Evolutionary conservation across 78 protist genomes (phyloP), one percentile per base, ranked within the genome.

Genomic region (Dictyostelium discoideum): DNA sequence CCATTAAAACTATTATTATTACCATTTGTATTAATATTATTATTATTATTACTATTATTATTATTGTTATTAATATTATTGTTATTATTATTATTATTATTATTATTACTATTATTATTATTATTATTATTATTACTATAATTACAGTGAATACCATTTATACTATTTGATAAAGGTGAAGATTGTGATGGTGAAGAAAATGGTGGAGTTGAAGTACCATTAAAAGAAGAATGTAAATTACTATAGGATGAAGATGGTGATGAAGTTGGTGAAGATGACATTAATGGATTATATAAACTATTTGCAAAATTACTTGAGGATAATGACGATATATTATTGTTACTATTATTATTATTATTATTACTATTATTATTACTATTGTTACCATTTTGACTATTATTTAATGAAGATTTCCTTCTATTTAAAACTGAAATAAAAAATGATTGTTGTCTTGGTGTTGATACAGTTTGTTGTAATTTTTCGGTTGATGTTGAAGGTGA

Each of bases 381-480:
- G 16, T 39, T 76, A 32, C 26, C 39, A 18, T 32, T 32, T 18
- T 77, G 22, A 79, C 48, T 79, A 37, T 18, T 74, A 74, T 39
- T 74, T 32, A 32, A 29, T 13, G 42, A 29, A 29, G 81, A 74
- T 37, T 74, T 74, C 42, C 81, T 74, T 74, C 81, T 74, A 74
- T 74, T 37, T 74, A 74, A 74, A 74, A 74, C 81, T 32, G 81
- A 74, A 74, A 29, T 74, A 29, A 74, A 74, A 74, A 74, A 74
- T 74, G 81, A 74, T 4, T 74, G 81, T 74, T 74, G 81, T 74
- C 81, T 74, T 74, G 81, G 81, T 13, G 81, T 37, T 74, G 81
- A 14, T 37, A 74, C 9, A 13, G 42, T 29, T 74, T 74, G 81
- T 29, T 32, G 24, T 37, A 74, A 37, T 37, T 37, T 74, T 37